A percentile compares a stretch with the other conserved stretches of the same genome.
Conservation (phyloP, 1,284 basidiomycete genomes). For the Thecaphora thlaspeos region DNA sequence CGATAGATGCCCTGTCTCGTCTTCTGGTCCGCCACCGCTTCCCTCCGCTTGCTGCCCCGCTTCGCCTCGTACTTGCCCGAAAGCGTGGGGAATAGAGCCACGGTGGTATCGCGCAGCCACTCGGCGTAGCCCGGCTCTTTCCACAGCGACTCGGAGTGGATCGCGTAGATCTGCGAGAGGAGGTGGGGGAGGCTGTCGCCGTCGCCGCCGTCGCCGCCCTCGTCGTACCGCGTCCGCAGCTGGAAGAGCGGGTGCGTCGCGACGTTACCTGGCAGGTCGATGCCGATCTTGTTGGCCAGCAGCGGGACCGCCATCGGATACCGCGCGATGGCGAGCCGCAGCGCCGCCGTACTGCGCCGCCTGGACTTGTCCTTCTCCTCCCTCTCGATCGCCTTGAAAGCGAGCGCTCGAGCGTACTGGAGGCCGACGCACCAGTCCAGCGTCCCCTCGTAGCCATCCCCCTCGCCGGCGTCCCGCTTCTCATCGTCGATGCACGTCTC, state of each 20-base stretch:
- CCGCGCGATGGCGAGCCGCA: constrained; percentile 45
- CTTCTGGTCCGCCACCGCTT: constrained; percentile 16
- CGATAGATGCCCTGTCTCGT: constrained; percentile 45
- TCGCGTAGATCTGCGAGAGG: constrained; percentile 48
- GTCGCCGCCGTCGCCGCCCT: constrained; percentile 8
- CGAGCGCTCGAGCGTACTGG: constrained; percentile 44
- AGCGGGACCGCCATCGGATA: constrained; percentile 42
- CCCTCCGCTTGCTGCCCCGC: constrained; percentile 2
- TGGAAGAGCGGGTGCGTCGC: constrained; percentile 16
- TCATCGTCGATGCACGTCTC: constrained; percentile 36
- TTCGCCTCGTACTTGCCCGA: constrained; percentile 8
- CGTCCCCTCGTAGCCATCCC: constrained; percentile 17
- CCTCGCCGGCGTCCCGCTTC: constrained; percentile 28
- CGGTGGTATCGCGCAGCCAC: constrained; percentile 40
- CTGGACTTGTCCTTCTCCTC: constrained; percentile 37
- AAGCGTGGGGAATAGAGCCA: constrained; percentile 12
- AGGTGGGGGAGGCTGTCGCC: constrained; percentile 39
- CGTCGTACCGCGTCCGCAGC: constrained; percentile 9
- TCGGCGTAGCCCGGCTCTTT: constrained; percentile 33
- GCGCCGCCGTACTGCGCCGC: constrained; percentile 23
- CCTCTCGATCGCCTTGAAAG: constrained; percentile 39
- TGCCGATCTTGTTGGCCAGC: constrained; percentile 45
- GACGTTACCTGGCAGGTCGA: constrained; percentile 27
- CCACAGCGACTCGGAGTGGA: constrained; percentile 50
- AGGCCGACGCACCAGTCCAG: constrained; percentile 54